A percentile compares a stretch with the other conserved stretches of the same genome.
Conservation (phyloP, 495 filamentous ascomycete genomes). For the Pyrenula massariospora region DNA sequence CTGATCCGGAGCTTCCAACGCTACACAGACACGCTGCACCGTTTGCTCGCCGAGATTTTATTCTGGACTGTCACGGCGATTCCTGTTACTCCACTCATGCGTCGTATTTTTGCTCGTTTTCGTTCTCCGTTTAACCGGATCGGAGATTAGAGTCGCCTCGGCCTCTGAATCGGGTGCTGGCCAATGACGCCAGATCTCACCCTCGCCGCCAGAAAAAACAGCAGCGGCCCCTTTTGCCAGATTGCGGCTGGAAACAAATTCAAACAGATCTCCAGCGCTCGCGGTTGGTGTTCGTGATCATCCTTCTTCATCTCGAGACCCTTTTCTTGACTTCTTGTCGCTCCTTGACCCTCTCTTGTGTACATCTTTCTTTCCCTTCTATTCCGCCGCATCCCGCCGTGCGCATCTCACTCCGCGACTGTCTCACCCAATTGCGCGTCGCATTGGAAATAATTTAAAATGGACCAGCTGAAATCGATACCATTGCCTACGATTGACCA, state of each 20-base stretch:
- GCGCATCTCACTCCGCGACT: not conserved
- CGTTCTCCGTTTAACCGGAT: not conserved
- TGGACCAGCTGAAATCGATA: conserved; percentile 15
- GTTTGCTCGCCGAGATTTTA: not conserved
- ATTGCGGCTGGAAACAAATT: not conserved
- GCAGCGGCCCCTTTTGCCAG: conserved; percentile 13
- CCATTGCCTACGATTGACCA: conserved; percentile 73
- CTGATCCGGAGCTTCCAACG: too few relatives aligned
- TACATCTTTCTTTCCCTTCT: conserved; percentile 6
- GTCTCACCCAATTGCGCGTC: not conserved
- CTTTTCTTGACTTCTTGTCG: conserved; percentile 9
- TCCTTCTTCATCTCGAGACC: conserved; percentile 13
- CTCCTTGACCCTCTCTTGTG: conserved; percentile 3
- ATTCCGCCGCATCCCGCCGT: not conserved
- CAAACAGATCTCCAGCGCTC: too few relatives aligned
- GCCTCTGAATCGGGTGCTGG: not conserved
- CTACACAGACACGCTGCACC: too few relatives aligned
- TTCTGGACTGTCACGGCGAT: not conserved
- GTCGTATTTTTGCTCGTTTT: not conserved
- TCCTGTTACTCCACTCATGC: not conserved
- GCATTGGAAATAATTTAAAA: not conserved
- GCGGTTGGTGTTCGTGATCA: conserved; percentile 9
- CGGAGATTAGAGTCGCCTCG: not conserved
- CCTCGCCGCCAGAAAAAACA: too few relatives aligned
- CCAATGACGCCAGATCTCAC: not conserved